These are phyloP conservation scores for Fagus crenata DNA, from an alignment of 306 rosid genomes.

Conservation along the genomic window DNA sequence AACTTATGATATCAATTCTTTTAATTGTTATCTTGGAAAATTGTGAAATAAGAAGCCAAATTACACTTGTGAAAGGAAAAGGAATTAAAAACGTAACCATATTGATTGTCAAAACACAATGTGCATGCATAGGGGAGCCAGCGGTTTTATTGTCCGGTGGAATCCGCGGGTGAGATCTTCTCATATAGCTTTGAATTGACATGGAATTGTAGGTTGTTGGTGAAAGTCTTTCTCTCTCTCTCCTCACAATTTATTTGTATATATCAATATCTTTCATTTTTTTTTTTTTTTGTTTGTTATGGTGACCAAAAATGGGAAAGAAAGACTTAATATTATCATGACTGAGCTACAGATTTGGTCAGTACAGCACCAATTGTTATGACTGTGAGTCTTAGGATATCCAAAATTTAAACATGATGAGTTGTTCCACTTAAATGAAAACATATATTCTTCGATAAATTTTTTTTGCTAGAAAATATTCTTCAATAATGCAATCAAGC, in stretches of 20 bases:
- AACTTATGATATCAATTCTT: background rate
- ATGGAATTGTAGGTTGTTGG: no score
- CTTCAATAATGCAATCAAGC: background rate
- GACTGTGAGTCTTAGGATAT: background rate
- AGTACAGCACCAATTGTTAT: background rate
- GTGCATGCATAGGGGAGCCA: no score
- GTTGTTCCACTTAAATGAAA: no score
- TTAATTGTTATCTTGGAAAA: background rate
- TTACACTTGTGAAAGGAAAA: background rate
- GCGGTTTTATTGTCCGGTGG: no score
- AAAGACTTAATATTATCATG: background rate
- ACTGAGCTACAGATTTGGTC: background rate
- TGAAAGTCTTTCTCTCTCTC: no score
- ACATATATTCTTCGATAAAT: no score
- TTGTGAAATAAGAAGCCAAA: background rate
- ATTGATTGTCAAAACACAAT: background rate
- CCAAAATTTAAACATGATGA: background rate
- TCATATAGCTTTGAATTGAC: no score
- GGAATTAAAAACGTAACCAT: background rate
- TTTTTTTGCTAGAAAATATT: background rate
- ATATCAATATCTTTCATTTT: background rate
- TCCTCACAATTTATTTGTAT: background rate
- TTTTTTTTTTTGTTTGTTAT: no score
- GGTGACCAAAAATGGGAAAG: background rate
- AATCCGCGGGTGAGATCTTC: no score